Evolutionary conservation across 176 grass and related monocot genomes (phyloP).

Genomic region (Phoenix dactylifera): DNA sequence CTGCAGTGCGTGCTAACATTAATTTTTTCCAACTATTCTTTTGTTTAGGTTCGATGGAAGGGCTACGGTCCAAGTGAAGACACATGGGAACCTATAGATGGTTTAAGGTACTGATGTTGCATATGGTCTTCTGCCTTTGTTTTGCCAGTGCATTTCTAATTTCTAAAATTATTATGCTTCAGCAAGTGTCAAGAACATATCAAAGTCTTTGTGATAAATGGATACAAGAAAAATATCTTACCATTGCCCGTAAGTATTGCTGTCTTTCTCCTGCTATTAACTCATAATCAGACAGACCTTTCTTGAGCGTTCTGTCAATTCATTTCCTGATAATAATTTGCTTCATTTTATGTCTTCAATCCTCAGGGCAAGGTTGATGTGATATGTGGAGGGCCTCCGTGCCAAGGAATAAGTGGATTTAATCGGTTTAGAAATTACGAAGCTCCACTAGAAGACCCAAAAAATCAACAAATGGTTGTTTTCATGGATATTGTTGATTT

Average conservation of each 20-base stretch:
- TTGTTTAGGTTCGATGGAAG: conserved; percentile 66
- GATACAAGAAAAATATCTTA: conserved; percentile 41
- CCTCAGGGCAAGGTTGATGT: conserved; percentile 63
- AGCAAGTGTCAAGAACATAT: conserved; percentile 63
- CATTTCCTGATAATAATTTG: neutral
- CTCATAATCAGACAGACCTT: neutral
- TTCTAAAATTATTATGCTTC: conserved; percentile 13
- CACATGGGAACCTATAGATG: conserved; percentile 74
- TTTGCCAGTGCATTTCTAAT: conserved; percentile 3
- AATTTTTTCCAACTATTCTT: neutral
- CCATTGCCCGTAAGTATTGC: conserved; percentile 50
- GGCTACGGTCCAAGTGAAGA: conserved; percentile 66
- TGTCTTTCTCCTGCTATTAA: neutral
- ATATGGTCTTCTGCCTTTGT: neutral
- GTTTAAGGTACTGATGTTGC: conserved; percentile 45
- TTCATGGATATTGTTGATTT: conserved; percentile 77
- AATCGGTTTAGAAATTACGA: conserved; percentile 72
- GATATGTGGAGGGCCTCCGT: conserved; percentile 77
- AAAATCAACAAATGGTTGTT: conserved; percentile 73
- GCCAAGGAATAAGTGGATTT: conserved; percentile 87
- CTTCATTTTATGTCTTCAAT: neutral
- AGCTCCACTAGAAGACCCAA: conserved; percentile 65
- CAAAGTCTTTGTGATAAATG: conserved; percentile 61
- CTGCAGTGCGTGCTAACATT: no score
- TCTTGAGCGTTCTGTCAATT: neutral